A percentile compares a stretch with the other conserved stretches of the same genome.
Conservation (phyloP, 495 filamentous ascomycete species). For the Articulospora tetracladia region DNA sequence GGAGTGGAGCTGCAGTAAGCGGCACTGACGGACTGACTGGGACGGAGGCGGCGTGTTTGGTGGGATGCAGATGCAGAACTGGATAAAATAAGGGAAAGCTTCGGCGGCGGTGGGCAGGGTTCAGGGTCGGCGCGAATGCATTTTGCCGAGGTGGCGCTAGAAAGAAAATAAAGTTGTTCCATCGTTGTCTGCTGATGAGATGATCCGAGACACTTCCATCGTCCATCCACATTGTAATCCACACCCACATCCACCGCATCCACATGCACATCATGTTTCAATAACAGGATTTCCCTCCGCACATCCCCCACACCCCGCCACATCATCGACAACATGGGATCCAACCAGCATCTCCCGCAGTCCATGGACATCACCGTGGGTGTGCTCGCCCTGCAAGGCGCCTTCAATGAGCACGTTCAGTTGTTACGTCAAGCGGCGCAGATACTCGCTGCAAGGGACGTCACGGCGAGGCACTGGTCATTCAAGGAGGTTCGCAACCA, state of each 20-base stretch:
- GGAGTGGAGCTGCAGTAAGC: not conserved
- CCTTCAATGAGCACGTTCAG: conserved; percentile 83
- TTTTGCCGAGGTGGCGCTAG: not conserved
- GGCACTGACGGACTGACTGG: not conserved
- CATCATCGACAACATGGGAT: conserved; percentile 10
- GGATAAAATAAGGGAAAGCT: not conserved
- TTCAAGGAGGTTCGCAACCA: conserved; percentile 80
- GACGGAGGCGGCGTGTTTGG: not conserved
- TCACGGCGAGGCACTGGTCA: conserved; percentile 32
- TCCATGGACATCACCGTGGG: conserved; percentile 53
- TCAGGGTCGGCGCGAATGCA: too few relatives aligned
- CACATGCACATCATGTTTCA: not conserved
- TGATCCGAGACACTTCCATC: not conserved
- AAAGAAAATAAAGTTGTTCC: not conserved
- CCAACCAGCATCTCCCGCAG: not conserved
- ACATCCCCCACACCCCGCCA: not conserved
- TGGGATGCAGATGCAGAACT: too few relatives aligned
- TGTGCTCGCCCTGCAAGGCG: conserved; percentile 89
- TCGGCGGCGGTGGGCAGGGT: too few relatives aligned
- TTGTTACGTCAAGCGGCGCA: conserved; percentile 65
- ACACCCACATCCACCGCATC: too few relatives aligned
- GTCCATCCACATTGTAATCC: too few relatives aligned
- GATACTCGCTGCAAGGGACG: conserved; percentile 29
- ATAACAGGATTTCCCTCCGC: conserved; percentile 1
- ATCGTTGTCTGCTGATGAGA: not conserved